Evolutionary conservation across 2,329 filamentous ascomycete species (phyloP), one percentile per base, ranked within the genome.

Genomic region (Cephalotrichum gorgonifer): DNA sequence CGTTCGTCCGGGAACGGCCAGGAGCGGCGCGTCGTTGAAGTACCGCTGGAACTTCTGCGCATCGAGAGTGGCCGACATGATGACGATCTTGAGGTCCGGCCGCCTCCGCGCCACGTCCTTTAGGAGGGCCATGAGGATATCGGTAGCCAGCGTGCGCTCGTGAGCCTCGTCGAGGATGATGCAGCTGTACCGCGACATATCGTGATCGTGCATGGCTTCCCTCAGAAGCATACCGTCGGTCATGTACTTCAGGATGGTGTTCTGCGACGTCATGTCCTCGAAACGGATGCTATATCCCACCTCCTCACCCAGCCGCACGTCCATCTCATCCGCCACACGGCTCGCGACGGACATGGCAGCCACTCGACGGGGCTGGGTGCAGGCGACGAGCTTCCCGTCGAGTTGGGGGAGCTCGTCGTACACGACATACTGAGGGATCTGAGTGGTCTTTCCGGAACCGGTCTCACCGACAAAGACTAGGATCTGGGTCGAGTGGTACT

Each of bases 261-360:
- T 89, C 51, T 82, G 80, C 46, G 86, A 79, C 1, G 93, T 97
- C 71, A 83, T 86, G 65, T 98, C 93, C 68, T 98, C 94, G 67
- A 98, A 98, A 74, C 93, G 88, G 65, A 98, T 97, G 66, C 88
- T 97, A 73, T 97, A 98, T 67, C 93, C 93, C 49, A 98, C 90
- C 69, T 97, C 91, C 56, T 96, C 83, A 52, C 93, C 93, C 25
- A 98, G 77, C 52, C 78, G 81, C 56, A 96, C 91, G 62, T 97
- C 93, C 76, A 98, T 85, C 70, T 98, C 93, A 62, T 95, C 83
- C 26, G 94, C 89, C 28, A 98, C 93, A 85, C 93, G 91, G 69
- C 97, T 88, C 31, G 93, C 93, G 17, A 98, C 93, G 43, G 90
- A 96, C 89, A 96, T 98, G 60, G 93, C 93, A 52, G 94, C 93